Conservation (phyloP, 306 rosid genomes). For the Argentina anserina region DNA sequence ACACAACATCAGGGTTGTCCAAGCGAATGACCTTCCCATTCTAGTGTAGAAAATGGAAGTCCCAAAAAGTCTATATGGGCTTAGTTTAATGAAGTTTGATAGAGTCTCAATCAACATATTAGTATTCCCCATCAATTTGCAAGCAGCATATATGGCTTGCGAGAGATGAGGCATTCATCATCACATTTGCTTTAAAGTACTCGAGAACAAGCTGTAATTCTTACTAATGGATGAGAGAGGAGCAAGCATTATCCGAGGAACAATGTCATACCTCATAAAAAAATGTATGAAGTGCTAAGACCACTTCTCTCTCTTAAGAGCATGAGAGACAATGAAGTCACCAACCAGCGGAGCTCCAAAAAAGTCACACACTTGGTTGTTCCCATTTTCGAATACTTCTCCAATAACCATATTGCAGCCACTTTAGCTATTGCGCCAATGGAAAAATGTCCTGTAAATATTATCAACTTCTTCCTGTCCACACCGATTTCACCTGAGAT, state of each 20-base stretch:
- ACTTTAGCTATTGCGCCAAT: slow-evolving; percentile 66
- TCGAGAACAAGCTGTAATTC: slow-evolving; percentile 27
- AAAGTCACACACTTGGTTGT: slow-evolving; percentile 51
- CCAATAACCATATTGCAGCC: slow-evolving; percentile 59
- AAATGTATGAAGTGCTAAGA: slow-evolving; percentile 54
- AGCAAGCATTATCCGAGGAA: slow-evolving; percentile 62
- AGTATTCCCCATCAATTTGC: slow-evolving; percentile 65
- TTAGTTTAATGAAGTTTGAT: slow-evolving; percentile 40
- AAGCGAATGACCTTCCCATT: slow-evolving; percentile 40
- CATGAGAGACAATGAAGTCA: slow-evolving; percentile 65
- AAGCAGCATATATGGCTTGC: slow-evolving; percentile 63
- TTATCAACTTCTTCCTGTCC: slow-evolving; percentile 29
- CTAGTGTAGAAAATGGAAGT: slow-evolving; percentile 53
- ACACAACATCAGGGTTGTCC: slow-evolving; percentile 58
- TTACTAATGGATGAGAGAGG: slow-evolving; percentile 40
- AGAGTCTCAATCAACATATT: slow-evolving; percentile 54
- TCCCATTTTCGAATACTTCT: slow-evolving; percentile 15
- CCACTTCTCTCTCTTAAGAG: slow-evolving; percentile 76
- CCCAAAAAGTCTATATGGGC: slow-evolving; percentile 85
- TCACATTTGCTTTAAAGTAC: slow-evolving; percentile 35
- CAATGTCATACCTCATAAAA: slow-evolving; percentile 53
- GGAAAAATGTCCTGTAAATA: slow-evolving; percentile 68
- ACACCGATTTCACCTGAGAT: slow-evolving; percentile 46
- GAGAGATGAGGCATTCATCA: slow-evolving; percentile 46
- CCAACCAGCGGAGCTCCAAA: slow-evolving; percentile 82